Conservation (phyloP, 2,329 filamentous ascomycete species). For the Cytospora schulzeri region DNA sequence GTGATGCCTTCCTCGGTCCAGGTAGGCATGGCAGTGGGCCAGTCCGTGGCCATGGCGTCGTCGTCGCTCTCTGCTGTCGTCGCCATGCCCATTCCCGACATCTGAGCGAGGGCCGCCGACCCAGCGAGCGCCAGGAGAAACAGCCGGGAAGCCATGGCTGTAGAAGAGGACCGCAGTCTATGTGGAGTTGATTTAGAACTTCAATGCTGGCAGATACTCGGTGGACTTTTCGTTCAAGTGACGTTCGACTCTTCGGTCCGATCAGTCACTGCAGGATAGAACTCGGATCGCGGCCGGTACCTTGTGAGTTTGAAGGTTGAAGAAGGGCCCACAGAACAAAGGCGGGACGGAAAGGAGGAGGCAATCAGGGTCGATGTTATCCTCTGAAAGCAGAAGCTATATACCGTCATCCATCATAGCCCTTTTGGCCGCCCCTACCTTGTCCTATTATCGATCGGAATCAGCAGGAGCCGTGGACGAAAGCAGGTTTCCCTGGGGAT, state of each 20-base stretch:
- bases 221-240: neutral
- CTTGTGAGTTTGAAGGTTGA: neutral
- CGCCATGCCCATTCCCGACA: neutral
- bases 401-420: constrained; percentile 3
- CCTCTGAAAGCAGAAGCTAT: constrained; percentile 4
- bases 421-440: constrained; percentile 9
- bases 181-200: neutral
- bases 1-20: neutral
- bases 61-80: neutral
- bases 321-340: constrained; percentile 5
- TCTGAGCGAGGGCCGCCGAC: constrained; percentile 1
- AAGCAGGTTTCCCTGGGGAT: constrained; percentile 1
- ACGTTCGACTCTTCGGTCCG: neutral
- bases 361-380: neutral
- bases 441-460: neutral
- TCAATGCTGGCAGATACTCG: neutral
- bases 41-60: neutral
- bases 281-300: neutral
- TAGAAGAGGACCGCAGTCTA: neutral
- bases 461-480: neutral
- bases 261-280: neutral
- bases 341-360: neutral
- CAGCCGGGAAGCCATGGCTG: neutral
- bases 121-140: constrained; percentile 2
- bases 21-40: neutral